phyloP scores from a whole-genome alignment of 306 rosid genomes.

The Crotalaria pallida region DNA sequence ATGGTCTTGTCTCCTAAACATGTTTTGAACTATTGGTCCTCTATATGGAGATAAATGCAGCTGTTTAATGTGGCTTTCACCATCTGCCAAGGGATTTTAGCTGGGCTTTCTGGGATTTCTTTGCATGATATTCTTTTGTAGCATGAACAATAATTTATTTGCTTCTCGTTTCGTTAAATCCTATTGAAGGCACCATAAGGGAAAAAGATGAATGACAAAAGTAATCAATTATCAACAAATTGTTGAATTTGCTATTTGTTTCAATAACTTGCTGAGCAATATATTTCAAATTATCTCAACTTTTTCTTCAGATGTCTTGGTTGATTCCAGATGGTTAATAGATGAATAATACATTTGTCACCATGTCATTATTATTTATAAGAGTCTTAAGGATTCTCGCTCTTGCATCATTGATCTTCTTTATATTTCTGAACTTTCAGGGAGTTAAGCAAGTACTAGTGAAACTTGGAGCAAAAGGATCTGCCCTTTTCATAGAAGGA shows the following conservation, averaged over 20 bases:
- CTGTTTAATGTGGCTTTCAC: not conserved
- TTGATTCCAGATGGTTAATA: slow-evolving; percentile 17
- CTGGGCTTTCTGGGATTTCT: not conserved
- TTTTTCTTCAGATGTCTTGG: not conserved
- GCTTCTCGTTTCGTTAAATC: not conserved
- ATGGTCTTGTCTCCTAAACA: not conserved
- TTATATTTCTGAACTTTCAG: slow-evolving; percentile 36
- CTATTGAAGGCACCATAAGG: not conserved
- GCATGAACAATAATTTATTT: not conserved
- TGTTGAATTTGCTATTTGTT: slow-evolving; percentile 7
- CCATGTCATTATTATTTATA: not conserved
- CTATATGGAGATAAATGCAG: not conserved
- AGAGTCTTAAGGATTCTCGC: not conserved
- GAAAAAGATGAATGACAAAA: not conserved
- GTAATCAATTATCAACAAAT: not conserved
- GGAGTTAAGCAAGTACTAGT: slow-evolving; percentile 87
- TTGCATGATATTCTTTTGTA: not conserved
- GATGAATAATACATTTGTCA: slow-evolving; percentile 14
- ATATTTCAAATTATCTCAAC: not conserved
- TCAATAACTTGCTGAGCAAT: not conserved
- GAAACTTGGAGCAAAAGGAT: slow-evolving; percentile 82
- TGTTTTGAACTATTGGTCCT: not conserved
- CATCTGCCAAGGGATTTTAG: not conserved
- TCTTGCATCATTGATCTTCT: slow-evolving; percentile 1
- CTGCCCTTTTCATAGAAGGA: slow-evolving; percentile 75